Evolutionary conservation across 225 moss, liverwort and hornwort genomes (phyloP), one percentile per base, ranked within the genome.

Genomic region (Marchantia polymorpha): DNA sequence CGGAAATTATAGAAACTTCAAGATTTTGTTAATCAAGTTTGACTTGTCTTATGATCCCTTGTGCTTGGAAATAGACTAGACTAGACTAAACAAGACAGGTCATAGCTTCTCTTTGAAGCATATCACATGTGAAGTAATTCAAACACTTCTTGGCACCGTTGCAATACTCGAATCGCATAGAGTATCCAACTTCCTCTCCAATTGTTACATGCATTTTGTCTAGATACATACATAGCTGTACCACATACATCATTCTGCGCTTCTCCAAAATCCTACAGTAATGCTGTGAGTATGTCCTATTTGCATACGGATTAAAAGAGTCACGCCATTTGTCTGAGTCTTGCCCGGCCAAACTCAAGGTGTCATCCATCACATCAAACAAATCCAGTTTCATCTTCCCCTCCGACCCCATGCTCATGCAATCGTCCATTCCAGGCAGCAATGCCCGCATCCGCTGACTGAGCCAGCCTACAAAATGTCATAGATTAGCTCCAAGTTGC

Each of bases 31-130:
- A n/a, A n/a, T n/a, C n/a, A n/a, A n/a, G n/a, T n/a, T n/a, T n/a
- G n/a, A n/a, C n/a, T n/a, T n/a, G n/a, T n/a, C n/a, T n/a, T n/a
- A n/a, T n/a, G n/a, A n/a, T n/a, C n/a, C n/a, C n/a, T n/a, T n/a
- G n/a, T n/a, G n/a, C n/a, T n/a, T n/a, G n/a, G n/a, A n/a, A n/a
- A n/a, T n/a, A n/a, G n/a, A n/a, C n/a, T n/a, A n/a, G n/a, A n/a
- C n/a, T n/a, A n/a, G n/a, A n/a, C n/a, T n/a, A n/a, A n/a, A n/a
- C n/a, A n/a, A n/a, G n/a, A n/a, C n/a, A n/a, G n/a, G 96, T 96
- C 96, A 96, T 96, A 46, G 96, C 96, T 88, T 96, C 96, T 84
- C 96, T 91, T 47, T 94, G 80, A 82, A 96, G 94, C 96, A 94
- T 96, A 86, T 91, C 96, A 68, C 94, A 94, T 64, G 96, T 96